Conservation (phyloP, 2,329 filamentous ascomycete genomes). For the Stagonosporopsis rhizophila region DNA sequence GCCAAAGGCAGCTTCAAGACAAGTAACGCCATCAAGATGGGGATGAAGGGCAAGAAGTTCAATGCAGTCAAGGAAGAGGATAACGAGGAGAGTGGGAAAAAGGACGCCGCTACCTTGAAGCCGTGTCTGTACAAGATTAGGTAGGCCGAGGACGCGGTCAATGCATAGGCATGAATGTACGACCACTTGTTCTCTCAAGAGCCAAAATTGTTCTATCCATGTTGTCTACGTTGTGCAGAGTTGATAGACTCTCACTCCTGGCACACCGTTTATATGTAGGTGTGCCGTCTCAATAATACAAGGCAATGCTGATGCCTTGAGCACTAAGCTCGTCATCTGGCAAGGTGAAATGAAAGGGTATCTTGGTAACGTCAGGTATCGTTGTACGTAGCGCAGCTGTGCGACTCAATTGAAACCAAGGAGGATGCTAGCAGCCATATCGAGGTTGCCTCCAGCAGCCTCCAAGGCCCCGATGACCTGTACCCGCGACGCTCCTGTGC, state of each 20-base stretch:
- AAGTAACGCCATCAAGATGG: slow-evolving; percentile 65
- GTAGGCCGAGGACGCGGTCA: slow-evolving; percentile 49
- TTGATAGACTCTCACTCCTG: not conserved
- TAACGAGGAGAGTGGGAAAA: slow-evolving; percentile 63
- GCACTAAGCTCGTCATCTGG: not conserved
- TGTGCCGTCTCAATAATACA: slow-evolving; percentile 16
- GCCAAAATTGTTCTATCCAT: not conserved
- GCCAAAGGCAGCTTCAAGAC: slow-evolving; percentile 65
- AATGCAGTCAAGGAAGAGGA: slow-evolving; percentile 51
- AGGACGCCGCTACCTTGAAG: slow-evolving; percentile 78
- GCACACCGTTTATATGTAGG: not conserved
- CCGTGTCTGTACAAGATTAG: slow-evolving; percentile 95
- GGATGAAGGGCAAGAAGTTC: slow-evolving; percentile 44
- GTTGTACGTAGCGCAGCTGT: not conserved
- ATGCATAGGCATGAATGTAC: not conserved
- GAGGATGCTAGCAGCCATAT: slow-evolving; percentile 84
- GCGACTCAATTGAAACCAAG: slow-evolving; percentile 49
- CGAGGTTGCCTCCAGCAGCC: slow-evolving; percentile 83
- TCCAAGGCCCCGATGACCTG: slow-evolving; percentile 82
- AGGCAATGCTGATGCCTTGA: slow-evolving; percentile 3
- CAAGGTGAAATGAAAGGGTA: slow-evolving; percentile 12
- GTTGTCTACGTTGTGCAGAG: slow-evolving; percentile 6
- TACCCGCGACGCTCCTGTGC: slow-evolving; percentile 75
- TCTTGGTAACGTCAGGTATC: not conserved
- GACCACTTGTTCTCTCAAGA: not conserved